phyloP scores from a whole-genome alignment of 805 yeast genomes.

The Metschnikowia bowlesiae region DNA sequence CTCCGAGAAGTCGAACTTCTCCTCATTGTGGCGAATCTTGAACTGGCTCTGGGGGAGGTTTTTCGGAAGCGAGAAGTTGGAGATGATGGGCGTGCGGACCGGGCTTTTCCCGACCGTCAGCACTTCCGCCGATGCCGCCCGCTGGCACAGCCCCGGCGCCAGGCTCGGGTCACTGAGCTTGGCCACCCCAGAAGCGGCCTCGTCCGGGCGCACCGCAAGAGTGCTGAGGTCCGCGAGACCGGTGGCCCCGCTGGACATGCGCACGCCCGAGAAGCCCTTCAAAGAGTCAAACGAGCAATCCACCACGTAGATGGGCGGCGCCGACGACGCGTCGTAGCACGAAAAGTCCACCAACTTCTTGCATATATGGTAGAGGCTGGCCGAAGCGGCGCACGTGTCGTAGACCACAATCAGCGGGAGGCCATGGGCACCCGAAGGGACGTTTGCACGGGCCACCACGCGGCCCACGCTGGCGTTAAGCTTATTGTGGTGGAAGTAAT shows the following conservation, averaged over 20 bases:
- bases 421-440: conserved; percentile 20
- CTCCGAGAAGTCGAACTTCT: conserved; percentile 22
- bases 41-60: conserved; percentile 27
- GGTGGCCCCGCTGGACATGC: conserved; percentile 19
- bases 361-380: conserved; percentile 44
- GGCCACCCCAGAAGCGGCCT: not conserved
- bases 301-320: conserved; percentile 39
- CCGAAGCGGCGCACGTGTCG: conserved; percentile 40
- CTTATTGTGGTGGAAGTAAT: conserved; percentile 23
- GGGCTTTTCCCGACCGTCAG: not conserved
- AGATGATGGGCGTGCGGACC: conserved; percentile 34
- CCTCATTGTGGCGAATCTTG: conserved; percentile 52
- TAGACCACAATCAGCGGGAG: conserved; percentile 46
- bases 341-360: conserved; percentile 42
- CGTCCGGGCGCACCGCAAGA: conserved; percentile 3
- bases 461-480: conserved; percentile 4
- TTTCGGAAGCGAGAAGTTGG: conserved; percentile 54
- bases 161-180: not conserved
- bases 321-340: conserved; percentile 16
- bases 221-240: conserved; percentile 10
- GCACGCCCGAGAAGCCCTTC: conserved; percentile 16
- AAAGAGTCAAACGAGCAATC: conserved; percentile 41
- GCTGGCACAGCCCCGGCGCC: not conserved
- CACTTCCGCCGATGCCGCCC: not conserved
- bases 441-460: not conserved